These are phyloP conservation scores for Boletus semigastroideus DNA, from an alignment of 1,284 basidiomycete species.

Conservation along the genomic window DNA sequence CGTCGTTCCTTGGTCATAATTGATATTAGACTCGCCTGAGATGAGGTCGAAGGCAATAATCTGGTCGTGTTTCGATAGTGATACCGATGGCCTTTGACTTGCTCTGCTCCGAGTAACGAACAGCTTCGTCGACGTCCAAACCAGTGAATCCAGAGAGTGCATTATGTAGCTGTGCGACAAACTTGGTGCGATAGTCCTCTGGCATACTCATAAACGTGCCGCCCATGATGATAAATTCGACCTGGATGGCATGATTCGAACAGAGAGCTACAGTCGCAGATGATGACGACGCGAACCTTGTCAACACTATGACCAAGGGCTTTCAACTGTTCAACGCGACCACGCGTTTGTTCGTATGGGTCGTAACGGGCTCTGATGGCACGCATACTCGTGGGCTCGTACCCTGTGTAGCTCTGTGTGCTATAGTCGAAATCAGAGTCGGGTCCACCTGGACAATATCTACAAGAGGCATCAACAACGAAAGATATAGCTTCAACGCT, in stretches of 20 bases:
- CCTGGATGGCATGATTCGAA: constrained; percentile 44
- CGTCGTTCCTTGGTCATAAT: background rate
- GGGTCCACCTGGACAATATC: constrained; percentile 99
- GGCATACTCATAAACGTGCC: constrained; percentile 99
- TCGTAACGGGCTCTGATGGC: constrained; percentile 98
- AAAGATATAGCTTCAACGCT: background rate
- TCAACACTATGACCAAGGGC: constrained; percentile 95
- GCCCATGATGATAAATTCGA: constrained; percentile 99
- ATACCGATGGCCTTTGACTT: constrained; percentile 99
- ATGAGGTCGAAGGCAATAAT: constrained; percentile 97
- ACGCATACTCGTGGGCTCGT: constrained; percentile 98
- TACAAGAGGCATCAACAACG: constrained; percentile 31
- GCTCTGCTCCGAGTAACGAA: constrained; percentile 92
- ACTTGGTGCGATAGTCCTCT: constrained; percentile 91
- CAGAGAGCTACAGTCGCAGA: background rate
- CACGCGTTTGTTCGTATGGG: constrained; percentile 96
- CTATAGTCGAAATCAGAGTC: constrained; percentile 99
- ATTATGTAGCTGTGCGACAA: constrained; percentile 96
- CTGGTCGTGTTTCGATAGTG: constrained; percentile 98
- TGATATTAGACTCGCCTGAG: constrained; percentile 55
- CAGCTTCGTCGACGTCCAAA: constrained; percentile 95
- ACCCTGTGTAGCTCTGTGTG: constrained; percentile 97
- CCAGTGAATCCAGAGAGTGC: constrained; percentile 95
- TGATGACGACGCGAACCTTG: constrained; percentile 59
- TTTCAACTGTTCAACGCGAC: constrained; percentile 93